Percentiles rank a stretch among this genome's conserved stretches.
These are phyloP conservation scores for Hippophae rhamnoides DNA, from an alignment of 306 rosid species.

Conservation along the genomic window DNA sequence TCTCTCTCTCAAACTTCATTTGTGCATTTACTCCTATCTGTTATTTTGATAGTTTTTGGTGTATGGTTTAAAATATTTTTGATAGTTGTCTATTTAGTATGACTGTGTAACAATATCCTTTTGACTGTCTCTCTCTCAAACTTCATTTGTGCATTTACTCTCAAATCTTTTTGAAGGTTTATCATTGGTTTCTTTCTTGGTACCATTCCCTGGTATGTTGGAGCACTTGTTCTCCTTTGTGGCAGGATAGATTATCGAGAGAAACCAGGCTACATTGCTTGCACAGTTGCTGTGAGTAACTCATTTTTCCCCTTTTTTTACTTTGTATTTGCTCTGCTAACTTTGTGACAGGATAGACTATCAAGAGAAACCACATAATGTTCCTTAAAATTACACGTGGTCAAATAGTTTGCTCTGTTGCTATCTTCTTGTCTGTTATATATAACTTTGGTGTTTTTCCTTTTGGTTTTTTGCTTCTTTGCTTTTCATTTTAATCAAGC, in stretches of 20 bases:
- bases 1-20: not conserved
- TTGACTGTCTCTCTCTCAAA: not conserved
- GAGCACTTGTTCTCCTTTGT: constrained; percentile 54
- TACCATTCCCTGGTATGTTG: constrained; percentile 80
- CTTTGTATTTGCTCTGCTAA: not conserved
- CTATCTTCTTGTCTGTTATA: no score
- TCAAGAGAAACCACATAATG: no score
- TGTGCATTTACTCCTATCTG: not conserved
- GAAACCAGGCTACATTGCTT: constrained; percentile 80
- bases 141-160: not conserved
- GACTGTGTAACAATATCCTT: no score
- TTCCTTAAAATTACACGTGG: no score
- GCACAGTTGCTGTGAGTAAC: constrained; percentile 76
- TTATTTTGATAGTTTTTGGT: constrained; percentile 6
- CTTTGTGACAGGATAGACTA: no score
- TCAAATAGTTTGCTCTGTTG: no score
- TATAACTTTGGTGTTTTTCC: no score
- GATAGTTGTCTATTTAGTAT: no score
- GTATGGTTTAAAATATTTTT: not conserved
- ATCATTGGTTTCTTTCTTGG: constrained; percentile 73
- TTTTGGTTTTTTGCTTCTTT: no score
- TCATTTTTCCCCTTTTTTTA: not conserved
- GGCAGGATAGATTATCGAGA: constrained; percentile 63
- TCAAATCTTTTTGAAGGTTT: constrained; percentile 58
- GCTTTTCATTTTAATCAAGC: no score